Conservation (phyloP, 1,284 basidiomycete genomes). For the Anthracocystis setariae region DNA sequence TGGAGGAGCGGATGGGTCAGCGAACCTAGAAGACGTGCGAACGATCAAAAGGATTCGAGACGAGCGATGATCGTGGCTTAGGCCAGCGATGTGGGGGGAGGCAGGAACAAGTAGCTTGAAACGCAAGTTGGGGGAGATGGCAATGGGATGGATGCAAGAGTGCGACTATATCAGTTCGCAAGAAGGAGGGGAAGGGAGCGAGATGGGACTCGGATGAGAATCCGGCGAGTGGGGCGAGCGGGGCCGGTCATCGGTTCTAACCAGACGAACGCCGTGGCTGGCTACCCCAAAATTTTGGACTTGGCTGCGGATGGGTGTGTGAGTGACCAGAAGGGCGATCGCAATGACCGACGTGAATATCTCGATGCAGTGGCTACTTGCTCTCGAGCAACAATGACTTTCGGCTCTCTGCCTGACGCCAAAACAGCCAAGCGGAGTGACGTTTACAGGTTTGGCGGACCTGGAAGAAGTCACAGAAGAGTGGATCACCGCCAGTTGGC, state of each 20-base stretch:
- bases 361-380: too few relatives aligned
- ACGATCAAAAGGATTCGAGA: background rate
- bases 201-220: too few relatives aligned
- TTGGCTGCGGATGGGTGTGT: too few relatives aligned
- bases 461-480: background rate
- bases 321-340: too few relatives aligned
- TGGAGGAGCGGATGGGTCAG: slow-evolving; percentile 2
- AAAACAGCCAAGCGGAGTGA: background rate
- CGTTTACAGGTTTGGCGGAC: background rate
- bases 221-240: too few relatives aligned
- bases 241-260: too few relatives aligned
- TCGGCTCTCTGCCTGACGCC: background rate
- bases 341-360: too few relatives aligned
- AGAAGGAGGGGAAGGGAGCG: background rate
- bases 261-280: too few relatives aligned
- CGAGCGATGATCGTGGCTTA: background rate
- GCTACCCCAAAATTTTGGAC: too few relatives aligned
- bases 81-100: background rate
- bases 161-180: slow-evolving; percentile 2
- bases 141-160: background rate
- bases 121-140: background rate
- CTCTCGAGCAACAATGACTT: background rate
- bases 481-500: background rate
- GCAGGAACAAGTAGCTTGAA: background rate
- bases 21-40: background rate